A percentile compares a stretch with the other conserved stretches of the same genome.
Evolutionary conservation across 768 basidiomycete genomes (phyloP).

Genomic region (Leccinum subgranulosum): DNA sequence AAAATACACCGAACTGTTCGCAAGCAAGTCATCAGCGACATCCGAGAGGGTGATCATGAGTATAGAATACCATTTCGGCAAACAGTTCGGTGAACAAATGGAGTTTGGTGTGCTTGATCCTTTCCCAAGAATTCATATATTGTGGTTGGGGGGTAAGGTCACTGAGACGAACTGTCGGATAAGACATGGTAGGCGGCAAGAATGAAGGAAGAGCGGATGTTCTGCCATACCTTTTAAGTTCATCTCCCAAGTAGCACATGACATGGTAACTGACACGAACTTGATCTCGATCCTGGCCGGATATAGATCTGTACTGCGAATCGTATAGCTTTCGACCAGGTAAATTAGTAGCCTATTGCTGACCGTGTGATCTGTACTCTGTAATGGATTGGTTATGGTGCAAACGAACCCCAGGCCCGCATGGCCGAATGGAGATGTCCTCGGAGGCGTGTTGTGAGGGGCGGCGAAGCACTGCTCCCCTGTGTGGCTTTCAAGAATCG

Average conservation of each 20-base stretch:
- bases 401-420: not conserved
- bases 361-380: not conserved
- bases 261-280: not conserved
- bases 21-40: conserved; percentile 3
- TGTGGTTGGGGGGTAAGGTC: conserved; percentile 40
- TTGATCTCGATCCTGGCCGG: not conserved
- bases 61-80: conserved; percentile 51
- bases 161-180: conserved; percentile 35
- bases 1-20: conserved; percentile 54
- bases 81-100: conserved; percentile 59
- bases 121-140: conserved; percentile 50
- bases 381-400: not conserved
- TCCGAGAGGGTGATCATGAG: not conserved
- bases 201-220: not conserved
- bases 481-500: not conserved
- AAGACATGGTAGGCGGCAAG: conserved; percentile 17
- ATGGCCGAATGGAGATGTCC: not conserved
- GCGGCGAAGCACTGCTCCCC: not conserved
- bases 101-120: conserved; percentile 38
- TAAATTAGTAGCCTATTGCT: not conserved
- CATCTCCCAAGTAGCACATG: not conserved
- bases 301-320: not conserved
- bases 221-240: conserved; percentile 9
- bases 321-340: not conserved
- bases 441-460: conserved; percentile 4